phyloP scores from a whole-genome alignment of 140 eudicot genomes.

The Artemisia princeps region DNA sequence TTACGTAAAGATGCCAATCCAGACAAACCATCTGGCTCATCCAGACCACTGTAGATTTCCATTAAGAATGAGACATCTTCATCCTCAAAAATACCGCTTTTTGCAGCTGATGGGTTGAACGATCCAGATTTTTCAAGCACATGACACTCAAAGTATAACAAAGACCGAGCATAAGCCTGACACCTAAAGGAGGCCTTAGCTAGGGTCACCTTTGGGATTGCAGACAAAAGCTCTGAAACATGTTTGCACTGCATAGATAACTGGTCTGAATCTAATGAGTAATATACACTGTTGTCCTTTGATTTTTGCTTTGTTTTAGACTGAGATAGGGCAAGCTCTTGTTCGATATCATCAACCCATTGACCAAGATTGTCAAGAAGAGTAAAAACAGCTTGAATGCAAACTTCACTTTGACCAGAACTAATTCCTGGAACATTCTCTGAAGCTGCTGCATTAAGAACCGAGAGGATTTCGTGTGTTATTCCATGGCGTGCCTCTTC shows the following conservation, averaged over 20 bases:
- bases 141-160: conserved; percentile 84
- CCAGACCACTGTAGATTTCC: conserved; percentile 87
- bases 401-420: conserved; percentile 91
- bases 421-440: conserved; percentile 61
- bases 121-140: conserved; percentile 94
- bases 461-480: conserved; percentile 78
- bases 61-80: conserved; percentile 80
- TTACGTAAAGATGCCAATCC: conserved; percentile 86
- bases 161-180: conserved; percentile 94
- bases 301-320: conserved; percentile 61
- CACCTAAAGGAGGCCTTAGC: conserved; percentile 96
- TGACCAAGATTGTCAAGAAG: conserved; percentile 97
- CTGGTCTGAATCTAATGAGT: conserved; percentile 42
- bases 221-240: conserved; percentile 81
- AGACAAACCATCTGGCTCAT: conserved; percentile 93
- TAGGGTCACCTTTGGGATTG: conserved; percentile 87
- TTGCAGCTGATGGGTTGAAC: conserved; percentile 86
- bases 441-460: conserved; percentile 87
- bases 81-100: conserved; percentile 78
- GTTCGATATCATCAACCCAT: conserved; percentile 93
- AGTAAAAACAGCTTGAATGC: conserved; percentile 89
- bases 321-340: conserved; percentile 80
- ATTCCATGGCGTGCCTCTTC: conserved; percentile 83
- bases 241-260: conserved; percentile 70
- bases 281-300: conserved; percentile 39